Conservation (phyloP, 2,329 filamentous ascomycete genomes). For the Thelonectria rubi region DNA sequence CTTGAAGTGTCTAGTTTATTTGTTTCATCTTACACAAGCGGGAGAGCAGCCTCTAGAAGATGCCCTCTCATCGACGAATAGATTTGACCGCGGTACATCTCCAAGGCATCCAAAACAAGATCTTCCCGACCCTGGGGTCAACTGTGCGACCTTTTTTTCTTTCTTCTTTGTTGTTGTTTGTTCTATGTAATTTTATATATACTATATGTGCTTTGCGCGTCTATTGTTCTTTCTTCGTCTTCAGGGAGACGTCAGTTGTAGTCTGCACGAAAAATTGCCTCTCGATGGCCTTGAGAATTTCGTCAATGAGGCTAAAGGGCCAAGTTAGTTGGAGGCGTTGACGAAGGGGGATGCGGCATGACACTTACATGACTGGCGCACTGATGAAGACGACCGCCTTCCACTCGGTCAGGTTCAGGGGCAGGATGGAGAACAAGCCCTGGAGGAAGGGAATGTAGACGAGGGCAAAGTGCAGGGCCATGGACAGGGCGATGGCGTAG, state of each 20-base stretch:
- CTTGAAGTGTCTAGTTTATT: constrained; percentile 15
- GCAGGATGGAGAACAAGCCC: constrained; percentile 87
- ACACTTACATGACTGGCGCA: constrained; percentile 87
- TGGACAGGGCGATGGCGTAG: constrained; percentile 90
- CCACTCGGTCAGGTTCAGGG: constrained; percentile 88
- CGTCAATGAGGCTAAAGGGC: constrained; percentile 75
- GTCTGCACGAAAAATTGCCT: constrained; percentile 70
- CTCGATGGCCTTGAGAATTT: constrained; percentile 82
- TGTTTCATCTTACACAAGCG: constrained; percentile 19
- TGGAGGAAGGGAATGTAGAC: constrained; percentile 93
- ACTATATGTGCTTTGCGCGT: constrained; percentile 37
- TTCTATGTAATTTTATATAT: background rate
- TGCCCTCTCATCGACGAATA: constrained; percentile 19
- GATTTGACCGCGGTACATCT: constrained; percentile 41
- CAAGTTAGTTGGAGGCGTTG: constrained; percentile 36
- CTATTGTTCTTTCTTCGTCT: constrained; percentile 65
- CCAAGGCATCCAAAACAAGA: constrained; percentile 40
- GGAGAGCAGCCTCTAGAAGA: constrained; percentile 1
- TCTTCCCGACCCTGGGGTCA: constrained; percentile 36
- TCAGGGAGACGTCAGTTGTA: constrained; percentile 49
- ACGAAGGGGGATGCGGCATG: background rate
- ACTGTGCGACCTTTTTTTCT: background rate
- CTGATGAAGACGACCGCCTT: constrained; percentile 89
- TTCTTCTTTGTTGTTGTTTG: constrained; percentile 32
- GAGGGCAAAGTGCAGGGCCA: constrained; percentile 93